Base-by-base conservation (phyloP, 2,329 filamentous ascomycete genomes). In the Pseudogymnoascus verrucosus region DNA sequence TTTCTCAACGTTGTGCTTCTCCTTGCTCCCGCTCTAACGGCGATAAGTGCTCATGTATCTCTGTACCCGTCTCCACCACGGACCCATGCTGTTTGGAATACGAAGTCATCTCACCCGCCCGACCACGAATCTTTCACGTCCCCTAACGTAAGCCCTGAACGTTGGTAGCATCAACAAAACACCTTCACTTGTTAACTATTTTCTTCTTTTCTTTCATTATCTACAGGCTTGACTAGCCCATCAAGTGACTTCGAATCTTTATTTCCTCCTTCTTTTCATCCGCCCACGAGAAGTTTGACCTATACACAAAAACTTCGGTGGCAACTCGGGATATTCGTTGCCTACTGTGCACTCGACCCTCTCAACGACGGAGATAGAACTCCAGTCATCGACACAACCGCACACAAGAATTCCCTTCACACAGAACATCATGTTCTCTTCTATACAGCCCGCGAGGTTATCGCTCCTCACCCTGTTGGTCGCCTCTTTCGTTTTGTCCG, bases 111-210 rank as follows among this genome's bases (percentile, higher is more conserved):
- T 57, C 51, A 57, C 51, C 21, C 51, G 21, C 28, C 28, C 51
- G 28, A 14, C 51, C 51, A 57, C 47, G 51, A 57, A 57, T 57
- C 51, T 34, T 57, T 57, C 51, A 57, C 28, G 51, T 57, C 51
- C 51, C 51, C 28, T 34, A 57, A 44, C 12, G 28, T 21, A 34
- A 57, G 51, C 51, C 28, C 51, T 57, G 51, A 14, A 34, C 51
- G 5, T 10, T 34, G 47, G 51, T 57, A 2, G 10, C 51, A 57
- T 57, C 51, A 57, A 57, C 51, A 57, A 57, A 57, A 57, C 51
- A 57, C 51, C n/a, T 19, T 57, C 51, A 34, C 16, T 57, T 57
- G 7, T 19, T 23, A 28, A 23, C 51, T 31, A 57, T 34, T 16
- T 21, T 16, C n/a, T 19, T 57, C 16, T 34, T 57, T 57, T 34